Conservation (phyloP, 306 rosid genomes). For the Glycine latifolia region DNA sequence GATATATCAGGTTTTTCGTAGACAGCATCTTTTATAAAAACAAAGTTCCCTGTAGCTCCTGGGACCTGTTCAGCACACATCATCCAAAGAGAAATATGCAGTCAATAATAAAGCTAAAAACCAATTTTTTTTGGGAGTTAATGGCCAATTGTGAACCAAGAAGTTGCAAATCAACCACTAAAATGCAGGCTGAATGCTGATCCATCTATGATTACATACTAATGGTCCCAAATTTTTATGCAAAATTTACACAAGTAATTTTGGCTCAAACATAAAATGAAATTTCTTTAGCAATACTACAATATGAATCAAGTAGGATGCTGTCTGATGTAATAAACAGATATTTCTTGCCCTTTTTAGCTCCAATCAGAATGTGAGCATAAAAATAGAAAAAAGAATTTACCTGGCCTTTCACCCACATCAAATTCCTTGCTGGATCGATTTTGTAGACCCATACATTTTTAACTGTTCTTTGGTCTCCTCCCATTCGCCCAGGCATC, state of each 20-base stretch:
- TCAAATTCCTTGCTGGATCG: conserved; percentile 90
- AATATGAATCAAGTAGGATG: conserved; percentile 10
- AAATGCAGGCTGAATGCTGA: background rate
- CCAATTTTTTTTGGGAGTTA: background rate
- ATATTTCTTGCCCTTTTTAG: background rate
- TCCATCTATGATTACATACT: conserved; percentile 3
- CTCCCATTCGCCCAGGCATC: conserved; percentile 99
- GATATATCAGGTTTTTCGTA: conserved; percentile 75
- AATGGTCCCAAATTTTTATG: background rate
- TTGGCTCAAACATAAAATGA: background rate
- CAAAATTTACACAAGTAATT: conserved; percentile 18
- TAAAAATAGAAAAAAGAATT: conserved; percentile 32
- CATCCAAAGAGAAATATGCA: conserved; percentile 21
- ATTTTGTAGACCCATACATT: conserved; percentile 96
- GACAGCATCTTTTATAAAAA: conserved; percentile 82
- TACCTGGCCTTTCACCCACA: conserved; percentile 99
- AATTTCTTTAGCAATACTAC: conserved; percentile 1
- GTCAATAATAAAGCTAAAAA: background rate
- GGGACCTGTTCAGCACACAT: conserved; percentile 70
- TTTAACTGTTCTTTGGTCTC: conserved; percentile 84
- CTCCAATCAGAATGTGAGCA: conserved; percentile 28
- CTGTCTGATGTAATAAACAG: conserved; percentile 20
- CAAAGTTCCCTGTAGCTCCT: conserved; percentile 93
- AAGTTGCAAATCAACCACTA: conserved; percentile 36
- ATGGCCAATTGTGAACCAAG: conserved; percentile 4